Percentiles rank a stretch among this genome's conserved stretches.
Evolutionary conservation across 768 basidiomycete species (phyloP).

Genomic region (Rhodotorula babjevae): DNA sequence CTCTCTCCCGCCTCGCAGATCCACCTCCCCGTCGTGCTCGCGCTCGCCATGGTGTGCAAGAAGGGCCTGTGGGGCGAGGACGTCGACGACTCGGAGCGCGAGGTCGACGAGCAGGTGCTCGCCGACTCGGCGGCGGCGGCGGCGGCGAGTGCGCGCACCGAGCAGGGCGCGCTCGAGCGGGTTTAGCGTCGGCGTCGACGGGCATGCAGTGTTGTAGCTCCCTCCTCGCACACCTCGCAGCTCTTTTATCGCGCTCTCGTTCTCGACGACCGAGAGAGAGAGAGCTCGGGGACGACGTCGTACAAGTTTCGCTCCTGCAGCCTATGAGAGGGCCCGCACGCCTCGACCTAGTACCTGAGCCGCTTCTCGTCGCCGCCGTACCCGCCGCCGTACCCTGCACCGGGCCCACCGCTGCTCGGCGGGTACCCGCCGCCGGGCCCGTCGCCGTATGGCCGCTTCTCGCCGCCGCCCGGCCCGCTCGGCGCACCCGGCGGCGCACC

Average conservation of each 20-base stretch:
- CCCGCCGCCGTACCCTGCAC: constrained; percentile 32
- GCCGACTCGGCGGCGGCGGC: background rate
- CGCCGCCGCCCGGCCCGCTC: constrained; percentile 39
- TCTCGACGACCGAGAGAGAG: background rate
- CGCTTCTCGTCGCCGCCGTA: constrained; percentile 28
- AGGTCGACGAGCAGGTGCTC: constrained; percentile 3
- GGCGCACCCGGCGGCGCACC: constrained; percentile 8
- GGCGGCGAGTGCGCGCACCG: background rate
- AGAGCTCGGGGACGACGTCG: no score
- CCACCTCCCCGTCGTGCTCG: constrained; percentile 65
- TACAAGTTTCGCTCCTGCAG: background rate
- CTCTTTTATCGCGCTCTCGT: background rate
- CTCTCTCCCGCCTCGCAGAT: background rate
- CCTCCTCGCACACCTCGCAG: background rate
- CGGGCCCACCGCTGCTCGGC: no score
- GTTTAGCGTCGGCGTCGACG: no score
- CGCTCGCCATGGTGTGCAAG: constrained; percentile 93
- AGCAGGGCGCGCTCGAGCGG: no score
- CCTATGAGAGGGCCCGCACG: no score
- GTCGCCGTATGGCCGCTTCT: constrained; percentile 30
- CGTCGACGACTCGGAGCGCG: background rate
- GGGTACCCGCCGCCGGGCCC: constrained; percentile 46
- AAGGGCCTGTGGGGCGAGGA: constrained; percentile 54
- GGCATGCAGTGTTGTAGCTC: no score
- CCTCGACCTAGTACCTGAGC: constrained; percentile 19